Evolutionary conservation across 768 basidiomycete genomes (phyloP).

Genomic region (Auriculariales sp.): DNA sequence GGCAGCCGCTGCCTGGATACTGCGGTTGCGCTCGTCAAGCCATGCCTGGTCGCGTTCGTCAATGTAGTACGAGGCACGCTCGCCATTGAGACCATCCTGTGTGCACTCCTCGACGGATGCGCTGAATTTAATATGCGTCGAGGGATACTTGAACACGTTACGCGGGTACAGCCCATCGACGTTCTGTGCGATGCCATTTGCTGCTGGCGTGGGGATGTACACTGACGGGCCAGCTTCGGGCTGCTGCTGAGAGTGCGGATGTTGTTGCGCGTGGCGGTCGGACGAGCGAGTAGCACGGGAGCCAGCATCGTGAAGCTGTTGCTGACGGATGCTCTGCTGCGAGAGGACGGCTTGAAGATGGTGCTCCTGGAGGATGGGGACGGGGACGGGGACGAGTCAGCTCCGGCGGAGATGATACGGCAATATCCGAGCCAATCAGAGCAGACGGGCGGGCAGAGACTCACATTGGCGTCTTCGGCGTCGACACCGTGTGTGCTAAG

Average conservation of each 20-base stretch:
- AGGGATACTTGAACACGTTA: slow-evolving; percentile 59
- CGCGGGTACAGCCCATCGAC: slow-evolving; percentile 65
- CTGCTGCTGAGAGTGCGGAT: slow-evolving; percentile 17
- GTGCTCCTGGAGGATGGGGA: slow-evolving; percentile 33
- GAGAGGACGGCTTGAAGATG: slow-evolving; percentile 44
- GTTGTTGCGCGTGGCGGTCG: not conserved
- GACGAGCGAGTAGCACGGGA: slow-evolving; percentile 21
- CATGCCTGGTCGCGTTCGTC: slow-evolving; percentile 93
- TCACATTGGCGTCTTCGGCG: slow-evolving; percentile 86
- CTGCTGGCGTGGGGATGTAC: slow-evolving; percentile 88
- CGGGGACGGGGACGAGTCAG: slow-evolving; percentile 40
- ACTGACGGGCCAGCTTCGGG: slow-evolving; percentile 33
- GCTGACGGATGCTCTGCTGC: slow-evolving; percentile 29
- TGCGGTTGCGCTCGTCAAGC: slow-evolving; percentile 83
- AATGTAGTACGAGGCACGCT: slow-evolving; percentile 81
- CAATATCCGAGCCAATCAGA: slow-evolving; percentile 31
- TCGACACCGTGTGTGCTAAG: slow-evolving; percentile 79
- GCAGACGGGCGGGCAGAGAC: slow-evolving; percentile 25
- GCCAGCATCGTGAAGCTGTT: slow-evolving; percentile 23
- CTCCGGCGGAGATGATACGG: slow-evolving; percentile 32
- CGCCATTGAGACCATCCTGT: slow-evolving; percentile 36
- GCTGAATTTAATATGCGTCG: slow-evolving; percentile 65
- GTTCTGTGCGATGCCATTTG: slow-evolving; percentile 63
- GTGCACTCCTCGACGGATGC: slow-evolving; percentile 72
- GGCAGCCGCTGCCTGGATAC: slow-evolving; percentile 72